Percentiles rank a stretch among this genome's conserved stretches.
phyloP scores from a whole-genome alignment of 768 basidiomycete species.

The Suillus discolor region DNA sequence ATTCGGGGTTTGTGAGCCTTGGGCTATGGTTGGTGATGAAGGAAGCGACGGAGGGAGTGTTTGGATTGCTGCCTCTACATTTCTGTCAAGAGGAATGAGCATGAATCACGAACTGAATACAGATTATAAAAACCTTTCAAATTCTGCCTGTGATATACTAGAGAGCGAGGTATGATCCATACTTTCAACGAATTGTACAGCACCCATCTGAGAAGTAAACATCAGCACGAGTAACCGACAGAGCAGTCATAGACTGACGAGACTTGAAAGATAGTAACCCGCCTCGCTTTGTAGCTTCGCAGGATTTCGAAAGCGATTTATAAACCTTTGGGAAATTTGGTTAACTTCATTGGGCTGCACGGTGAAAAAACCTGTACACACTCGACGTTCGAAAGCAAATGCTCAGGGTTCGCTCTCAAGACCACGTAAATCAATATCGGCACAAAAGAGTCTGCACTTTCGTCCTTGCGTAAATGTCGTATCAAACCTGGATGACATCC shows the following conservation, averaged over 20 bases:
- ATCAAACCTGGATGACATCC: constrained; percentile 65
- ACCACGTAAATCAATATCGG: constrained; percentile 95
- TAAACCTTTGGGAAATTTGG: constrained; percentile 61
- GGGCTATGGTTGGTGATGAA: constrained; percentile 33
- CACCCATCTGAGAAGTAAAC: constrained; percentile 70
- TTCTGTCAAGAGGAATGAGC: constrained; percentile 33
- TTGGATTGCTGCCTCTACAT: constrained; percentile 64
- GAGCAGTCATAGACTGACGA: constrained; percentile 52
- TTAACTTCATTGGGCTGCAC: not conserved
- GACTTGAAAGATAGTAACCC: constrained; percentile 94
- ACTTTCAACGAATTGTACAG: constrained; percentile 96
- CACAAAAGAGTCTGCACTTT: constrained; percentile 93
- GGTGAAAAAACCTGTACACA: constrained; percentile 38
- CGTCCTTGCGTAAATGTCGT: constrained; percentile 80
- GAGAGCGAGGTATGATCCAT: constrained; percentile 96
- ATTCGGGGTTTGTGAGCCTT: constrained; percentile 39
- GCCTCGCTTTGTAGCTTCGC: constrained; percentile 91
- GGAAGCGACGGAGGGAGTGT: constrained; percentile 39
- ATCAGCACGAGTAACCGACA: not conserved
- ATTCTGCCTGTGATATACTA: constrained; percentile 92
- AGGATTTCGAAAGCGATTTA: constrained; percentile 92
- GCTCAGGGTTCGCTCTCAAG: constrained; percentile 89
- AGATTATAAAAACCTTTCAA: constrained; percentile 63
- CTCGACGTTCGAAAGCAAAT: constrained; percentile 96
- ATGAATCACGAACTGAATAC: constrained; percentile 6